Evolutionary conservation across 495 filamentous ascomycete genomes (phyloP), one percentile per base, ranked within the genome.

Genomic region (Annulohypoxylon nitens): DNA sequence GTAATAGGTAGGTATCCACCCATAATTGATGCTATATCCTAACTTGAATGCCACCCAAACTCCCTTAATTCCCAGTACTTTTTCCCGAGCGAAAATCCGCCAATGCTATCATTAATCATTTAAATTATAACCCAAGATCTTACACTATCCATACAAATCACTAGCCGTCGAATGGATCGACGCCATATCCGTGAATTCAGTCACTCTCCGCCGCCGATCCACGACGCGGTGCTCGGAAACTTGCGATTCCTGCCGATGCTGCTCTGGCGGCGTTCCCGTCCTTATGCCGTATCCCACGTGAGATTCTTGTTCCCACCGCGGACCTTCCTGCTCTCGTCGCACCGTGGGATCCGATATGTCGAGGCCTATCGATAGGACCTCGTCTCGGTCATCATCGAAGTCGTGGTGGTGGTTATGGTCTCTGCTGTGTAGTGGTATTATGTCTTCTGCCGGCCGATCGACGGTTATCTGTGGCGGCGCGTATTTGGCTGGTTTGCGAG

Each of bases 221-320:
- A 45, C 60, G 25, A 30, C 59, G 30, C 25, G 51, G 39, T 43
- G 50, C 64, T 67, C 55, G 11, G 47, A 16, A 4, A 34, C 16
- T 26, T 43, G 55, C 55, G 41, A 33, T 8, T 67, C 39, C 11
- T 51, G 64, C 39, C 57, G 26, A 12, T 26, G 26, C 41, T 59
- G 53, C 23, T 61, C 59, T 26, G 50, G 59, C 58, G 67, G 60
- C 39, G 59, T 64, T 12, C 67, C 67, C 48, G 47, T 54, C 37
- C 37, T 45, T n/a, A 53, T 12, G 16, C 67, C 67, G 60, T 70
- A 70, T 12, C 67, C 67, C 16, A 41, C 67, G 26, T 25, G 23
- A 16, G 67, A 70, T 51, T 63, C 59, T 26, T 70, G 67, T 60
- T 51, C 67, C 67, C 67, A 70, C 50, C 50, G 67, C 48, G 45